These are phyloP conservation scores for Corymbia citriodora DNA, from an alignment of 441 rosid genomes.

Conservation along the genomic window DNA sequence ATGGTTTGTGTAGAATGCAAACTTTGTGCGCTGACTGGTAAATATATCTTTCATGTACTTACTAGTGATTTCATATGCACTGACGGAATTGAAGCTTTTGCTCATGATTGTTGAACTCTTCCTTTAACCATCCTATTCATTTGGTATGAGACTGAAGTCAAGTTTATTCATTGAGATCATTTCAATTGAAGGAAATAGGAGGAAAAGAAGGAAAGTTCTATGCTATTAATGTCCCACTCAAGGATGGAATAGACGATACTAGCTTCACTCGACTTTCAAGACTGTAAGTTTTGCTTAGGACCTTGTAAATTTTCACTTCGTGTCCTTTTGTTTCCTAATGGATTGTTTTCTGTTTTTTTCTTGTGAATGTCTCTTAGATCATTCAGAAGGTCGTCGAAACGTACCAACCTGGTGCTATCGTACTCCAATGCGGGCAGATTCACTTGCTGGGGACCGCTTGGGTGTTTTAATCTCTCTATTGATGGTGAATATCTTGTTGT, in stretches of 20 bases:
- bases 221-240: slow-evolving; percentile 93
- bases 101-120: not conserved
- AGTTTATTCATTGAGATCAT: slow-evolving; percentile 20
- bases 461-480: slow-evolving; percentile 97
- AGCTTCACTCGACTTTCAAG: slow-evolving; percentile 96
- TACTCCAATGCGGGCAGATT: slow-evolving; percentile 99
- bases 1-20: not conserved
- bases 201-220: slow-evolving; percentile 95
- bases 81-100: not conserved
- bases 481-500: slow-evolving; percentile 76
- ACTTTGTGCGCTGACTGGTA: not conserved
- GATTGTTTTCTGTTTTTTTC: not conserved
- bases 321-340: not conserved
- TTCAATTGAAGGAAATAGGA: slow-evolving; percentile 81
- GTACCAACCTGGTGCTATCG: slow-evolving; percentile 88
- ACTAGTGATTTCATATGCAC: not conserved
- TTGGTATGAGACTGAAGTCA: slow-evolving; percentile 1
- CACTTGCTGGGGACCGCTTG: slow-evolving; percentile 95
- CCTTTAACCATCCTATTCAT: not conserved
- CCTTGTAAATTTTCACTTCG: not conserved
- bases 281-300: slow-evolving; percentile 48
- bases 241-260: slow-evolving; percentile 94
- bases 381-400: slow-evolving; percentile 89
- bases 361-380: slow-evolving; percentile 36
- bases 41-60: not conserved